Conservation (phyloP, 1,284 basidiomycete species). For the Moniliella sp. region DNA sequence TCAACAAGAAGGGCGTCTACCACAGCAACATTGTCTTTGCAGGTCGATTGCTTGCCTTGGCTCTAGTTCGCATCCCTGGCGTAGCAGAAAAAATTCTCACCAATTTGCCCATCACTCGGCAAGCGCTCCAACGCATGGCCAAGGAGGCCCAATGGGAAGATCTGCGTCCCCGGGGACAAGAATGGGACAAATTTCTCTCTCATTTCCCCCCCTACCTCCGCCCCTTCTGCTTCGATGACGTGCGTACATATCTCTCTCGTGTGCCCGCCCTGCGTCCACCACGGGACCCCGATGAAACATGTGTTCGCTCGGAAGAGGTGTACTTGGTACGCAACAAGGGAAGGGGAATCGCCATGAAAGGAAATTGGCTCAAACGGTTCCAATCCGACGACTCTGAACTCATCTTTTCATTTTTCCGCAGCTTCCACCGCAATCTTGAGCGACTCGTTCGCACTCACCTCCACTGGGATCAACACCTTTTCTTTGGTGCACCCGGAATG, state of each 20-base stretch:
- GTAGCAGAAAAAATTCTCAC: slow-evolving; percentile 24
- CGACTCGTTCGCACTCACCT: too few relatives aligned
- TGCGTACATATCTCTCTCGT: slow-evolving; percentile 20
- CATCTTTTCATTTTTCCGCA: slow-evolving; percentile 27
- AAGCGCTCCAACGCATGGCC: slow-evolving; percentile 21
- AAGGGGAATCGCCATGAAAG: slow-evolving; percentile 27
- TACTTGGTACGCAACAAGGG: slow-evolving; percentile 21
- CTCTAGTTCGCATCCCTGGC: slow-evolving; percentile 21
- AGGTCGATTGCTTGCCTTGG: slow-evolving; percentile 18
- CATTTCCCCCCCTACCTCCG: slow-evolving; percentile 14
- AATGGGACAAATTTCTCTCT: slow-evolving; percentile 9
- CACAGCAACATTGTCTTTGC: slow-evolving; percentile 28
- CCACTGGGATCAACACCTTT: slow-evolving; percentile 8
- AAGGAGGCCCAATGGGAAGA: slow-evolving; percentile 17
- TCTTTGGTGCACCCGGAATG: slow-evolving; percentile 24
- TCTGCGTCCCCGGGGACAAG: slow-evolving; percentile 8
- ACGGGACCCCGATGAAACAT: slow-evolving; percentile 4
- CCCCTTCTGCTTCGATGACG: slow-evolving; percentile 21
- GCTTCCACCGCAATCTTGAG: slow-evolving; percentile 25
- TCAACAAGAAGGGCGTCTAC: slow-evolving; percentile 30
- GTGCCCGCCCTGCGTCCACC: slow-evolving; percentile 2
- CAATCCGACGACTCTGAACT: slow-evolving; percentile 30
- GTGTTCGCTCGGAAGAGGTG: too few relatives aligned
- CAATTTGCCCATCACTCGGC: slow-evolving; percentile 22
- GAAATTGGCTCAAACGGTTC: slow-evolving; percentile 28